These are phyloP conservation scores for Dioszegia crocea DNA, from an alignment of 768 basidiomycete species.

Conservation along the genomic window DNA sequence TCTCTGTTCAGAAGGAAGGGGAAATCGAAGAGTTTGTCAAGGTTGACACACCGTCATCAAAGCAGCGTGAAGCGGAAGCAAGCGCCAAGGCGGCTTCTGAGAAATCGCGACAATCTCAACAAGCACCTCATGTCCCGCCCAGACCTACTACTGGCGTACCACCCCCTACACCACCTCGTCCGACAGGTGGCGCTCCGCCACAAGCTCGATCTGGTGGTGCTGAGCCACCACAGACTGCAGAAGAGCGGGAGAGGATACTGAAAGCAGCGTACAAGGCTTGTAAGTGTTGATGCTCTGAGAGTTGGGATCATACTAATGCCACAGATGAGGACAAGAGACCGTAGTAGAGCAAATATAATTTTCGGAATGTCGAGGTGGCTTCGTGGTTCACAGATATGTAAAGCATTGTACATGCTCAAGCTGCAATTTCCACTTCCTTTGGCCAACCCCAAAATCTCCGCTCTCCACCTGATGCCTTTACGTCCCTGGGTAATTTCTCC, in stretches of 20 bases:
- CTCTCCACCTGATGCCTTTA: conserved; percentile 68
- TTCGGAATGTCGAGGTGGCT: too few relatives aligned
- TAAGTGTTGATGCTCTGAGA: conserved; percentile 7
- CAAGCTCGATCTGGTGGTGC: background rate
- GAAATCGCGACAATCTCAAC: background rate
- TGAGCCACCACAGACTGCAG: background rate
- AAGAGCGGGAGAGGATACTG: conserved; percentile 15
- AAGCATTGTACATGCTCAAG: background rate
- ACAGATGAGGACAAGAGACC: conserved; percentile 17
- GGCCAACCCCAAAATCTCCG: conserved; percentile 60
- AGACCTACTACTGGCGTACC: background rate
- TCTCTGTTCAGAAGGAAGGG: conserved; percentile 40
- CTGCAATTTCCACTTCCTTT: background rate
- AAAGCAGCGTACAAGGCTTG: conserved; percentile 28
- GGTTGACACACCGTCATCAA: conserved; percentile 46
- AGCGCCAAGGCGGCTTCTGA: background rate
- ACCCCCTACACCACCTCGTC: conserved; percentile 10
- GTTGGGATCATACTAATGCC: background rate
- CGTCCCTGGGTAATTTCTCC: conserved; percentile 82
- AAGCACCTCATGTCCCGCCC: conserved; percentile 1
- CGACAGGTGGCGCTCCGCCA: background rate
- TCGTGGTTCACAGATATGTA: background rate
- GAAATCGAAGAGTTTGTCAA: conserved; percentile 47
- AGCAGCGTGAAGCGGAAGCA: conserved; percentile 35
- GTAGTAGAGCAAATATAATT: background rate